A percentile compares a stretch with the other conserved stretches of the same genome.
Conservation (phyloP, 2,329 filamentous ascomycete genomes). For the Trichoderma oligosporum region DNA sequence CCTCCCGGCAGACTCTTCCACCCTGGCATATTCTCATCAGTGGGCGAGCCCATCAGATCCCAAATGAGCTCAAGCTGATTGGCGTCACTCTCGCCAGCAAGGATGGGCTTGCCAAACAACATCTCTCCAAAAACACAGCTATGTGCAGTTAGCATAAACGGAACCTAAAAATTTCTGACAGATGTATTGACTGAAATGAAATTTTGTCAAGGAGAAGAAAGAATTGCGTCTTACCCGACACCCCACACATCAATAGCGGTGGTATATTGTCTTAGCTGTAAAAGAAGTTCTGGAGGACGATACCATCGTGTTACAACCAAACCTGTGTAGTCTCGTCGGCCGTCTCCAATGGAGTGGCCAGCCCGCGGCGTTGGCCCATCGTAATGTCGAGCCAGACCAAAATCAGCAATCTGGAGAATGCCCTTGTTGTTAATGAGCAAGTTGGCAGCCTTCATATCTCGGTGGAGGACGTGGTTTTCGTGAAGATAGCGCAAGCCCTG, state of each 20-base stretch:
- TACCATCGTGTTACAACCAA: constrained; percentile 98
- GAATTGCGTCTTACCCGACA: constrained; percentile 64
- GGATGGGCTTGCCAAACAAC: constrained; percentile 88
- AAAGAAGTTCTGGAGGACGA: constrained; percentile 83
- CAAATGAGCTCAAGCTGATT: constrained; percentile 94
- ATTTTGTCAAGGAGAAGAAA: not conserved
- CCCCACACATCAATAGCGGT: constrained; percentile 98
- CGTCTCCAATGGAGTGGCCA: constrained; percentile 77
- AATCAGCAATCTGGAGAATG: constrained; percentile 94
- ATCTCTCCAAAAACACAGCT: constrained; percentile 99
- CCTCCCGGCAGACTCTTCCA: constrained; percentile 81
- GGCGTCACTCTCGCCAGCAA: constrained; percentile 81
- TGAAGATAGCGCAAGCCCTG: constrained; percentile 89
- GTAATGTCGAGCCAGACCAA: constrained; percentile 89
- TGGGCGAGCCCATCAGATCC: constrained; percentile 85
- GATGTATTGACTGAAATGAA: not conserved
- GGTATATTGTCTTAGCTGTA: constrained; percentile 89
- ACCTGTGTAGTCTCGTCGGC: constrained; percentile 88
- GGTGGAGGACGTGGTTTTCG: constrained; percentile 82
- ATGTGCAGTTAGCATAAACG: constrained; percentile 24
- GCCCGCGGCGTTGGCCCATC: constrained; percentile 75
- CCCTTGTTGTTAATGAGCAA: constrained; percentile 92
- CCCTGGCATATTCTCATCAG: constrained; percentile 85
- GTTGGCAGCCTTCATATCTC: constrained; percentile 99
- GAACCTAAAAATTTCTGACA: not conserved